A percentile compares a stretch with the other conserved stretches of the same genome.
These are phyloP conservation scores for Trichomonas vaginalis DNA, from an alignment of 208 protist species.

Conservation along the genomic window DNA sequence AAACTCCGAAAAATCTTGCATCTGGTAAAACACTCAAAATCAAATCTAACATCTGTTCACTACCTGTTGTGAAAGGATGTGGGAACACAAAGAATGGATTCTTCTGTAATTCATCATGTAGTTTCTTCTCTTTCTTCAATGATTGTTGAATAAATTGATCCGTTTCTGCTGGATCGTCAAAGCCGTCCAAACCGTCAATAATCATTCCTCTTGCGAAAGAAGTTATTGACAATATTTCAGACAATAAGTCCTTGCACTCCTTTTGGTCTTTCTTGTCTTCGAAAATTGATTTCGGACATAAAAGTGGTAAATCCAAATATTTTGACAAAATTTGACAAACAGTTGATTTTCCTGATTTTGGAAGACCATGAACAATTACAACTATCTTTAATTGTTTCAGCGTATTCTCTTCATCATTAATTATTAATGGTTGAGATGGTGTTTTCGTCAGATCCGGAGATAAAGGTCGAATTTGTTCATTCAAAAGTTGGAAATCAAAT, in stretches of 20 bases:
- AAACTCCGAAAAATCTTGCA: background rate
- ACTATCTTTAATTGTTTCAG: background rate
- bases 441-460: background rate
- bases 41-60: background rate
- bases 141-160: background rate
- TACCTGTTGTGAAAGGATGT: background rate
- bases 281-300: background rate
- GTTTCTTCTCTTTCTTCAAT: background rate
- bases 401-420: background rate
- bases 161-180: background rate
- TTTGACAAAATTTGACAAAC: background rate
- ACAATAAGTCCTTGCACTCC: background rate
- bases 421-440: background rate
- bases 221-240: background rate
- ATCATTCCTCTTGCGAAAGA: background rate
- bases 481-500: background rate
- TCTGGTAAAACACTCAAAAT: background rate
- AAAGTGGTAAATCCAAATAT: background rate
- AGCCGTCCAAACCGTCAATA: background rate
- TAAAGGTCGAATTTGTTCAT: background rate
- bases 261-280: background rate
- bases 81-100: background rate
- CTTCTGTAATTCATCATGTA: background rate
- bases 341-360: background rate
- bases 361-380: background rate